Percentiles rank a stretch among this genome's conserved stretches.
phyloP scores from a whole-genome alignment of 208 protist species.

The Trypanosoma vivax region DNA sequence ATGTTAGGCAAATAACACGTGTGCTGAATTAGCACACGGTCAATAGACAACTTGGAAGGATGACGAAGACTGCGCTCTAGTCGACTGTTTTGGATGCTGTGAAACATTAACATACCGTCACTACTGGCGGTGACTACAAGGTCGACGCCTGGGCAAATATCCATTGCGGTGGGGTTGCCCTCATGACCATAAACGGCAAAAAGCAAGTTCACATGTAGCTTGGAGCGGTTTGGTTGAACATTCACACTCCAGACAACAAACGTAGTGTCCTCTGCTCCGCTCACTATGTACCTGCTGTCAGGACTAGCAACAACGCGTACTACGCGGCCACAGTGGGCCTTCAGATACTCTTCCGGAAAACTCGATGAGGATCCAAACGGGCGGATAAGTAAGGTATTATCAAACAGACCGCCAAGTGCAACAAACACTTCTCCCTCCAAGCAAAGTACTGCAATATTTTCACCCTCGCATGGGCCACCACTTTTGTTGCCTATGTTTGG shows the following conservation, averaged over 20 bases:
- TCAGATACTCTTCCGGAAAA: conserved; percentile 47
- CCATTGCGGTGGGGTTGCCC: conserved; percentile 68
- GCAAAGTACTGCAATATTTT: conserved; percentile 54
- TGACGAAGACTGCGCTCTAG: conserved; percentile 72
- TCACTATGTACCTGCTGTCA: conserved; percentile 80
- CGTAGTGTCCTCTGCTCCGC: conserved; percentile 84
- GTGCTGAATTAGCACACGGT: conserved; percentile 70
- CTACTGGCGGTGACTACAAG: conserved; percentile 75
- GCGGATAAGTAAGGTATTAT: conserved; percentile 72
- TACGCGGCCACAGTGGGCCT: conserved; percentile 72
- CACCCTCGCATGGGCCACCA: conserved; percentile 49
- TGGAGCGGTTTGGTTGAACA: conserved; percentile 20
- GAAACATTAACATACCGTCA: conserved; percentile 79
- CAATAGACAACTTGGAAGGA: conserved; percentile 47
- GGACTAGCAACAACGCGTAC: conserved; percentile 48
- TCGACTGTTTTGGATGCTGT: conserved; percentile 52
- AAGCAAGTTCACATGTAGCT: conserved; percentile 47
- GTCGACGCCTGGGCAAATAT: conserved; percentile 63
- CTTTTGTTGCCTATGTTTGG: conserved; percentile 20
- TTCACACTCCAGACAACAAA: conserved; percentile 84
- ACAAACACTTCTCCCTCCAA: conserved; percentile 65
- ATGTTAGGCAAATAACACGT: conserved; percentile 81
- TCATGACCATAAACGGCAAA: conserved; percentile 85
- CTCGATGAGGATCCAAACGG: conserved; percentile 25
- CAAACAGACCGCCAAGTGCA: conserved; percentile 73